A percentile compares a stretch with the other conserved stretches of the same genome.
phyloP scores from a whole-genome alignment of 768 basidiomycete species.

The Mrakia blollopis region DNA sequence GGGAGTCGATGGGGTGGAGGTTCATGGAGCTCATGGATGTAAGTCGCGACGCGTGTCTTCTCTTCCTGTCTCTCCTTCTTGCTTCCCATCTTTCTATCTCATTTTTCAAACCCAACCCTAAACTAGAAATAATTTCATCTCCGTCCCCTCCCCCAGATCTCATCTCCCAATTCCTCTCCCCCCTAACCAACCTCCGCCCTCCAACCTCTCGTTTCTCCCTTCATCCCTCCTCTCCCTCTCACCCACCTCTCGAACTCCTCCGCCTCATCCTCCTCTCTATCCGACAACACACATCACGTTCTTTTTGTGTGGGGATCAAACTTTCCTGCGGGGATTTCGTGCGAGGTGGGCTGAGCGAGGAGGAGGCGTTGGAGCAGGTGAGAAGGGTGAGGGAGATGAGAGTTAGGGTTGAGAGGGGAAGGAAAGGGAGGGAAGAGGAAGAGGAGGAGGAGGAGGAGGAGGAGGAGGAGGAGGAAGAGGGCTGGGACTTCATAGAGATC shows the following conservation, averaged over 20 bases:
- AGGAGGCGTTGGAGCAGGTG: conserved; percentile 17
- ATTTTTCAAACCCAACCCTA: too few species aligned
- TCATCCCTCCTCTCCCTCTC: background rate
- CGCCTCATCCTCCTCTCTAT: background rate
- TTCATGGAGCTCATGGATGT: conserved; percentile 78
- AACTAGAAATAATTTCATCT: background rate
- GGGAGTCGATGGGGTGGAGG: conserved; percentile 80
- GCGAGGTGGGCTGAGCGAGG: background rate
- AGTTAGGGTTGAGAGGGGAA: background rate
- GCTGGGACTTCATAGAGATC: conserved; percentile 80
- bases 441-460: conserved; percentile 55
- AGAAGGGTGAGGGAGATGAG: conserved; percentile 1
- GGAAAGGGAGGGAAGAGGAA: conserved; percentile 40
- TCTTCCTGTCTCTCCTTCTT: too few species aligned
- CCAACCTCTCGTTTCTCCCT: conserved; percentile 4
- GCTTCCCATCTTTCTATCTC: too few species aligned
- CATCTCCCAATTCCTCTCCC: conserved; percentile 69
- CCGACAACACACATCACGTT: background rate
- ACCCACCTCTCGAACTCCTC: background rate
- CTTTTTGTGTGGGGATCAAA: conserved; percentile 18
- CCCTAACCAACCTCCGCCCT: conserved; percentile 34
- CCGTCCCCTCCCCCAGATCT: conserved; percentile 49
- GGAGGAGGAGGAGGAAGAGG: conserved; percentile 55
- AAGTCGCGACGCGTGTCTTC: background rate
- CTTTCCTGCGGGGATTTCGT: conserved; percentile 8